Base-by-base conservation (phyloP, 352 stramenopile genomes). In the Blastocystis sp. region DNA sequence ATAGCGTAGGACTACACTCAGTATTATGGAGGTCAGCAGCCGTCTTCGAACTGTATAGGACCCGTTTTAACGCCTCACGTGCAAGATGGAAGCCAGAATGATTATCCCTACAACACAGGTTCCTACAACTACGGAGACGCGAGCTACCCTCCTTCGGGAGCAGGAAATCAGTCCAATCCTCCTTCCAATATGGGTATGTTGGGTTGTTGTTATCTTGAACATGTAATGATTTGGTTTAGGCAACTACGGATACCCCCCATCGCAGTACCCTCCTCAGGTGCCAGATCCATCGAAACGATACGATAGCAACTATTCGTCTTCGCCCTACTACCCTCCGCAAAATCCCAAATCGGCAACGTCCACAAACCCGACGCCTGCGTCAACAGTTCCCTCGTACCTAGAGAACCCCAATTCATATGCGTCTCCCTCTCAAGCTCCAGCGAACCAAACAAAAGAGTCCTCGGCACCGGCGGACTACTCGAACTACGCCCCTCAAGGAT, bases 1-100 rank as follows among this genome's bases (percentile, higher is more conserved):
- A n/a, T 48, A 53, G 16, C 27, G 48, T 57, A 81, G 69, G 69
- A 81, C 29, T 81, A 81, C 63, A 63, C 69, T 2, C 32, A 61
- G 29, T 81, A 81, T 29, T 81, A 81, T 65, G 44, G 40, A 64
- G n/a, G 32, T 34, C 44, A 38, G 0, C 32, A 63, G n/a, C 16
- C 69, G 18, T 24, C 46, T 4, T 24, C 29, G 61, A 24, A 29
- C 21, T 81, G 69, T 81, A 81, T 8, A 1, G 38, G 18, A 27
- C 36, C 7, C 56, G 6, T 46, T 27, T 46, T 29, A 4, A 16
- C 8, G 36, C 14, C 27, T 29, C 42, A 24, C 27, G 11, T 14
- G 24, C 18, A 9, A 81, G 69, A 81, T 64, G 42, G 32, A 65
- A 46, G 29, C 29, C 69, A 81, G 34, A 46, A 24, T 21, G 69